Evolutionary conservation across 2,329 filamentous ascomycete species (phyloP).

Genomic region (Aspergillus pseudoviridinutans): DNA sequence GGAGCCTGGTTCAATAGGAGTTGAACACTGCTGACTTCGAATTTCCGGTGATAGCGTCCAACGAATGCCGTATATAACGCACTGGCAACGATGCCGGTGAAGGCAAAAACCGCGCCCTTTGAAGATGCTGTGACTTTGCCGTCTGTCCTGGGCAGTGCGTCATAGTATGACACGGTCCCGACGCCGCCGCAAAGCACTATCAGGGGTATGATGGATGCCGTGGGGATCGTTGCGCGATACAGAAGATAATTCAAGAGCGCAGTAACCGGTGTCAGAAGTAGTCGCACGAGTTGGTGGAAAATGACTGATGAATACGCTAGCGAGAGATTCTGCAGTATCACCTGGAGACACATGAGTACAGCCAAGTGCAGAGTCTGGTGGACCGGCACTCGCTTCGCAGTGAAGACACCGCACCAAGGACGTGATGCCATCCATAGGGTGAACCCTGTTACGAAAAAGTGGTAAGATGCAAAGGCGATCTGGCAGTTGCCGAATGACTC

Average conservation of each 20-base stretch:
- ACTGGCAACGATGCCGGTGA: constrained; percentile 17
- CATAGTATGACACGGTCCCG: constrained; percentile 18
- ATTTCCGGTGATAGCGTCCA: constrained; percentile 14
- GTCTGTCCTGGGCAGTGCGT: constrained; percentile 7
- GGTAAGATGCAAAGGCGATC: constrained; percentile 19
- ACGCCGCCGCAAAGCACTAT: constrained; percentile 15
- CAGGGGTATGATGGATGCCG: constrained; percentile 12
- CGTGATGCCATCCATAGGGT: constrained; percentile 17
- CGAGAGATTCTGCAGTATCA: constrained; percentile 19
- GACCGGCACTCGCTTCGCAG: constrained; percentile 11
- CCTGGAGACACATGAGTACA: constrained; percentile 18
- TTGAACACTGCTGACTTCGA: constrained; percentile 19
- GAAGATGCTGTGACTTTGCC: constrained; percentile 10
- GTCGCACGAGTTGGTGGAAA: constrained; percentile 18
- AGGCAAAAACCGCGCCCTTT: constrained; percentile 15
- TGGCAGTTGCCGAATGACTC: constrained; percentile 17
- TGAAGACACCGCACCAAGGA: constrained; percentile 14
- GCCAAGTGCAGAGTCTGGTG: constrained; percentile 15
- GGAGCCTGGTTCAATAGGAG: constrained; percentile 19
- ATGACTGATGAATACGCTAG: constrained; percentile 19
- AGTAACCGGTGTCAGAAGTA: constrained; percentile 16
- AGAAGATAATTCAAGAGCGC: constrained; percentile 17
- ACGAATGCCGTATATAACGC: constrained; percentile 19
- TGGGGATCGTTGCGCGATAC: constrained; percentile 15
- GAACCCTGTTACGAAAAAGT: constrained; percentile 18